These are phyloP conservation scores for Akanthomyces muscarius DNA, from an alignment of 2,329 filamentous ascomycete genomes.

Conservation along the genomic window DNA sequence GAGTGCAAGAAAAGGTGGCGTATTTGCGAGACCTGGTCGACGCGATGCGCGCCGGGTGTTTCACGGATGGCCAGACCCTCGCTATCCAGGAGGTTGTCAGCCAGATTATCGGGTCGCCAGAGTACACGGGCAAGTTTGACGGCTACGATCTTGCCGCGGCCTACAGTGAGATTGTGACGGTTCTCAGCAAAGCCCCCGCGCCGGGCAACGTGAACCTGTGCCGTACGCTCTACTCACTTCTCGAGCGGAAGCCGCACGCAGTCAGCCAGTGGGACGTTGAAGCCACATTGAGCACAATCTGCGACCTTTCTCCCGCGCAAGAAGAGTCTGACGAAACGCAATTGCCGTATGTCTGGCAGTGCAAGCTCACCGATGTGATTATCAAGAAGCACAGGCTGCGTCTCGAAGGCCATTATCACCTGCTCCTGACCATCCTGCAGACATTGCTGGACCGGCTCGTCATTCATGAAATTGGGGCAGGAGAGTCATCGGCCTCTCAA, in stretches of 20 bases:
- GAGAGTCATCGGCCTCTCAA: slow-evolving; percentile 25
- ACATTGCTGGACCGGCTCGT: slow-evolving; percentile 53
- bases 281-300: slow-evolving; percentile 44
- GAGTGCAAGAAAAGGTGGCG: slow-evolving; percentile 29
- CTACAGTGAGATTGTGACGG: slow-evolving; percentile 40
- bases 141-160: slow-evolving; percentile 37
- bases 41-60: slow-evolving; percentile 27
- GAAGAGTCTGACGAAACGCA: slow-evolving; percentile 20
- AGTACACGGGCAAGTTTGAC: slow-evolving; percentile 26
- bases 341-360: slow-evolving; percentile 43
- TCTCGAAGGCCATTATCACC: slow-evolving; percentile 58
- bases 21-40: slow-evolving; percentile 39
- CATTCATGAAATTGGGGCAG: slow-evolving; percentile 25
- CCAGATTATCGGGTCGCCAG: slow-evolving; percentile 34
- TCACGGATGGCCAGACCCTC: slow-evolving; percentile 39
- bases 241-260: slow-evolving; percentile 46
- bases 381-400: slow-evolving; percentile 58
- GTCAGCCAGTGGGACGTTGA: slow-evolving; percentile 59
- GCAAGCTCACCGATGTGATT: slow-evolving; percentile 51
- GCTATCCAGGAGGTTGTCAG: slow-evolving; percentile 41
- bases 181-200: slow-evolving; percentile 24
- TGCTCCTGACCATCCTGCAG: slow-evolving; percentile 52
- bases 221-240: slow-evolving; percentile 40
- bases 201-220: slow-evolving; percentile 37
- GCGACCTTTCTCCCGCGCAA: slow-evolving; percentile 29